Base-by-base conservation (phyloP, 495 filamentous ascomycete genomes). In the Xylaria longipes region DNA sequence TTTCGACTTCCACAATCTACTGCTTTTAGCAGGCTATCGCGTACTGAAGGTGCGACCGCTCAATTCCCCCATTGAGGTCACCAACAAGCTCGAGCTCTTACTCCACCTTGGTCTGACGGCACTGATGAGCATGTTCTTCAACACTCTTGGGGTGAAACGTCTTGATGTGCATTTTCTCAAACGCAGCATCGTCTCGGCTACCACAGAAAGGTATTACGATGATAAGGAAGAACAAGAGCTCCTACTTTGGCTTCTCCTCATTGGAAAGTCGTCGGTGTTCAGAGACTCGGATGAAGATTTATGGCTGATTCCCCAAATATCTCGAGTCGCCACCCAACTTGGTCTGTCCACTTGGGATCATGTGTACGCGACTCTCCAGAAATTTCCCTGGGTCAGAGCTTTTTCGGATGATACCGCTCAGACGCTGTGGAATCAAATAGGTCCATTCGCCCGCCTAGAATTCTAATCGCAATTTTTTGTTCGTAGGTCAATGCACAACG, bases 71-170 rank as follows among this genome's bases (percentile, higher is more conserved):
- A 14, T 54, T 2, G 64, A 69, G 41, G 48, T 48, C 61, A 41
- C 5, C 12, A 9, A 52, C 27, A 50, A 52, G 31, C 27, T 52
- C 20, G 63, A 50, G 11, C 17, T 66, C 25, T 37, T 52, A 25
- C 46, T 74, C 46, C 72, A 72, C 35, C 63, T 74, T 15, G 72
- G 69, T 25, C 61, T 72, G 1, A 29, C 54, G 17, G 72, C 69
- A 31, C 71, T 74, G 22, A 54, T 74, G n/a, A 69, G 48, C 7
- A 72, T 56, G 41, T 71, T 74, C 63, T 63, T 74, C 63, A 15
- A 52, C 27, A 46, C 46, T 15, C 41, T 74, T 35, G 69, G 68
- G 12, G 37, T 66, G 20, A 60, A 62, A 39, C 56, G 62, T 54
- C 39, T 60, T 43, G 41, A 74, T 45, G 31, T 74, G 17, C 35